Evolutionary conservation across 306 rosid species (phyloP).

Genomic region (Canavalia gladiata): DNA sequence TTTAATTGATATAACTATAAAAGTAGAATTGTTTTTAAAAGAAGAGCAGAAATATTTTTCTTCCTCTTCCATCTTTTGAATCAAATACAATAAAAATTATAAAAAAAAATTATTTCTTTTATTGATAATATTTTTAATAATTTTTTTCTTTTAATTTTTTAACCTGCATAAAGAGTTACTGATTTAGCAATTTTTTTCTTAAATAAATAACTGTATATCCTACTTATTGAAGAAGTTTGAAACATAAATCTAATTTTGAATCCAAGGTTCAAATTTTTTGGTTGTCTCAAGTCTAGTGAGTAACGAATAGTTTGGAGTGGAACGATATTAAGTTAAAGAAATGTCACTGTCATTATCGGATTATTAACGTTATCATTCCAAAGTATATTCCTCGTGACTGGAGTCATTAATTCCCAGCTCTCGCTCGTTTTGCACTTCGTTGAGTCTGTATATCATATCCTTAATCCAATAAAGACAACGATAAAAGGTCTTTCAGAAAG

Average conservation of each 20-base stretch:
- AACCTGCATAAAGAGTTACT: too few relatives aligned
- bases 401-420: constrained; percentile 28
- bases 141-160: too few relatives aligned
- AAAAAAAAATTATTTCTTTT: too few relatives aligned
- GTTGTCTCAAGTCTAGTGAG: constrained; percentile 44
- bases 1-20: too few relatives aligned
- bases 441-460: constrained; percentile 15
- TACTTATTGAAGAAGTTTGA: constrained; percentile 11
- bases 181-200: not conserved
- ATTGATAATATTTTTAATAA: too few relatives aligned
- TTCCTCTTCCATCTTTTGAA: too few relatives aligned
- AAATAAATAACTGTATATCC: constrained; percentile 44
- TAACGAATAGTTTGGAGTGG: constrained; percentile 46
- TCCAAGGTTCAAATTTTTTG: constrained; percentile 33
- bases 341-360: constrained; percentile 42
- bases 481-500: constrained; percentile 33
- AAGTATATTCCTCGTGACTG: constrained; percentile 44
- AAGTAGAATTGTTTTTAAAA: too few relatives aligned
- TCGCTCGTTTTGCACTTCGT: constrained; percentile 11
- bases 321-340: not conserved
- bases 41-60: too few relatives aligned
- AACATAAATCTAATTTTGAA: constrained; percentile 26
- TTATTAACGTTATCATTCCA: constrained; percentile 40
- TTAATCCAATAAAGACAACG: constrained; percentile 34
- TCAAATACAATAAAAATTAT: too few relatives aligned